Percentiles rank a stretch among this genome's conserved stretches.
These are phyloP conservation scores for Phanerochaete carnosa DNA, from an alignment of 768 basidiomycete genomes.

Conservation along the genomic window DNA sequence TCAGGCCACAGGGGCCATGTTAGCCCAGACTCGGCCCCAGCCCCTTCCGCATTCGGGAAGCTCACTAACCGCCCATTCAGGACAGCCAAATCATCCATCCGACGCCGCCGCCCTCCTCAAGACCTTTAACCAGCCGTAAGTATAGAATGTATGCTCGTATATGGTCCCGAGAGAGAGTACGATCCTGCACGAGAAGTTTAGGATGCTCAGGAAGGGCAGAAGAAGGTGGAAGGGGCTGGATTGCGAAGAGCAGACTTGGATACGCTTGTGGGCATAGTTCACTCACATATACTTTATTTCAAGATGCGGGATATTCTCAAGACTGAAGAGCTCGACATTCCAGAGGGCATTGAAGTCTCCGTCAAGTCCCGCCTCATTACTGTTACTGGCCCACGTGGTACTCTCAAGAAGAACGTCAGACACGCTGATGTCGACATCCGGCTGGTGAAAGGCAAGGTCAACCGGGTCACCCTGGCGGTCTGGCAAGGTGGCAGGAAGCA, in stretches of 20 bases:
- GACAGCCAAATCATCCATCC: slow-evolving; percentile 6
- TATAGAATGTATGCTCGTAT: slow-evolving; percentile 12
- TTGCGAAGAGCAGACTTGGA: slow-evolving; percentile 32
- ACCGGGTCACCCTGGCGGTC: slow-evolving; percentile 85
- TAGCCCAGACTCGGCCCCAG: slow-evolving; percentile 18
- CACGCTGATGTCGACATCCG: slow-evolving; percentile 95
- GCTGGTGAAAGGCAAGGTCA: slow-evolving; percentile 73
- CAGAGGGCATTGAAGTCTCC: slow-evolving; percentile 77
- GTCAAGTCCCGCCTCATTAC: slow-evolving; percentile 91
- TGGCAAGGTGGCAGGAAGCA: slow-evolving; percentile 99
- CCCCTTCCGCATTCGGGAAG: slow-evolving; percentile 20
- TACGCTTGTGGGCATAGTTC: slow-evolving; percentile 19
- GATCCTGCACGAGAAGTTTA: slow-evolving; percentile 6
- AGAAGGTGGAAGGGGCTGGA: slow-evolving; percentile 29
- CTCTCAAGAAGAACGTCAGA: slow-evolving; percentile 86
- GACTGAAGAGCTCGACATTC: slow-evolving; percentile 90
- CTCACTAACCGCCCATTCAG: neutral
- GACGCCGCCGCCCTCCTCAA: slow-evolving; percentile 29
- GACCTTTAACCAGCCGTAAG: slow-evolving; percentile 28
- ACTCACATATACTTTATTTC: slow-evolving; percentile 11
- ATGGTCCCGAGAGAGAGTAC: neutral
- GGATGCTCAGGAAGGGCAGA: neutral
- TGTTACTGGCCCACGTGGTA: slow-evolving; percentile 91
- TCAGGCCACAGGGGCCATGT: neutral
- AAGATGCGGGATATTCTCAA: slow-evolving; percentile 93